These are phyloP conservation scores for Incumbomyces lentus DNA, from an alignment of 2,329 filamentous ascomycete species.

Conservation along the genomic window DNA sequence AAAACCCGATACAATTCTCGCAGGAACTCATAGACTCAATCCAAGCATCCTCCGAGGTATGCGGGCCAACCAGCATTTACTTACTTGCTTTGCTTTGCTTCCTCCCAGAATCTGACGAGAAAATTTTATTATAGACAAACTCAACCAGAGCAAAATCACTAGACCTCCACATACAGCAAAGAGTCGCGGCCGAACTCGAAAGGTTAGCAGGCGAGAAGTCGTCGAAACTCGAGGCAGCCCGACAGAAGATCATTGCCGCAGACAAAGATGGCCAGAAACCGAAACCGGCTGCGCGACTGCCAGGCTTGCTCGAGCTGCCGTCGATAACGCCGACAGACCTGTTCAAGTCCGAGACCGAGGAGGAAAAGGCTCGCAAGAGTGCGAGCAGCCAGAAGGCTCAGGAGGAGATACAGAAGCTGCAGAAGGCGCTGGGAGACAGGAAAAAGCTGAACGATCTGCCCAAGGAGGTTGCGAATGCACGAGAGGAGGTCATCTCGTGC, in stretches of 20 bases:
- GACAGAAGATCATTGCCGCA: conserved; percentile 44
- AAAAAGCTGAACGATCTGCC: conserved; percentile 56
- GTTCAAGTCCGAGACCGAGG: conserved; percentile 11
- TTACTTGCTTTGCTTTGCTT: too few relatives aligned
- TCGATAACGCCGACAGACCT: conserved; percentile 36
- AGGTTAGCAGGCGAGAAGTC: conserved; percentile 63
- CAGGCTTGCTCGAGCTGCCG: conserved; percentile 24
- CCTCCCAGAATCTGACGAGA: neutral
- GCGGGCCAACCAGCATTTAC: conserved; percentile 18
- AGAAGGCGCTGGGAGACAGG: conserved; percentile 42
- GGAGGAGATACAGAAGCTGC: conserved; percentile 47
- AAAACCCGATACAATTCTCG: conserved; percentile 61
- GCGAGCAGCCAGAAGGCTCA: conserved; percentile 36
- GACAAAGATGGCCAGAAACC: conserved; percentile 16
- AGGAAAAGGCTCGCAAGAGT: conserved; percentile 13
- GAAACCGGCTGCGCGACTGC: neutral
- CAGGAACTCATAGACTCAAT: conserved; percentile 72
- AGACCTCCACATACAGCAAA: conserved; percentile 80
- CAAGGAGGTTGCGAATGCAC: conserved; percentile 61
- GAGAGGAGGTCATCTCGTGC: conserved; percentile 67
- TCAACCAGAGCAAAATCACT: conserved; percentile 70
- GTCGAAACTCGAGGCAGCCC: conserved; percentile 57
- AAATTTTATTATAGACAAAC: conserved; percentile 61
- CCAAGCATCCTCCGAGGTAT: conserved; percentile 76
- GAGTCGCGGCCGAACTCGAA: conserved; percentile 75